phyloP scores from a whole-genome alignment of 2,329 filamentous ascomycete species.

The Aspergillus clavatus region DNA sequence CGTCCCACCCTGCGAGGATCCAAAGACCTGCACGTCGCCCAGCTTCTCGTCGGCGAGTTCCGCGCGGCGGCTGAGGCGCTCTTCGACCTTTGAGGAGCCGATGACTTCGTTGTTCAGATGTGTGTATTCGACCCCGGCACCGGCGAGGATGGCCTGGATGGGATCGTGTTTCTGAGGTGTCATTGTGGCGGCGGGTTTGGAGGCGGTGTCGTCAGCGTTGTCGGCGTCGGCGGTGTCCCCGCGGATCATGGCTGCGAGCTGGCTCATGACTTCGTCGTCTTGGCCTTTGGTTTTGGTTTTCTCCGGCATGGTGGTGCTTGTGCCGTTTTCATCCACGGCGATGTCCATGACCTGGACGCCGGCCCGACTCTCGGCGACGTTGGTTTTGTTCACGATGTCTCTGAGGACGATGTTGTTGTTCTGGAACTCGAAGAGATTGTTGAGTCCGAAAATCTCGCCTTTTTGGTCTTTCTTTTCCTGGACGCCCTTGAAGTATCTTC shows the following conservation, averaged over 20 bases:
- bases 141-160: conserved; percentile 80
- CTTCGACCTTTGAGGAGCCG: conserved; percentile 87
- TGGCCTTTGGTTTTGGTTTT: conserved; percentile 16
- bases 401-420: conserved; percentile 73
- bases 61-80: conserved; percentile 71
- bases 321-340: conserved; percentile 59
- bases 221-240: conserved; percentile 28
- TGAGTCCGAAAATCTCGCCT: conserved; percentile 88
- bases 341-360: conserved; percentile 77
- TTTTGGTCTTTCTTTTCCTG: conserved; percentile 77
- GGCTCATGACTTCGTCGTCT: conserved; percentile 65
- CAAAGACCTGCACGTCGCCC: conserved; percentile 35
- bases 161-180: conserved; percentile 59
- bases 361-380: conserved; percentile 85
- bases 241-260: conserved; percentile 63
- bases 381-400: conserved; percentile 98
- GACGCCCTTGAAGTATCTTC: conserved; percentile 91
- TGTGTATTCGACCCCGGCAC: conserved; percentile 87
- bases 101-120: conserved; percentile 96
- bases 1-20: conserved; percentile 14
- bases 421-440: conserved; percentile 80
- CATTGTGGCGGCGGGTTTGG: conserved; percentile 24
- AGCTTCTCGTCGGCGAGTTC: conserved; percentile 42
- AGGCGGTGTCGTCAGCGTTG: conserved; percentile 9
- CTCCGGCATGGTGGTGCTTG: conserved; percentile 52